Evolutionary conservation across 257 asterid genomes (phyloP).

Genomic region (Hygrophila difformis): DNA sequence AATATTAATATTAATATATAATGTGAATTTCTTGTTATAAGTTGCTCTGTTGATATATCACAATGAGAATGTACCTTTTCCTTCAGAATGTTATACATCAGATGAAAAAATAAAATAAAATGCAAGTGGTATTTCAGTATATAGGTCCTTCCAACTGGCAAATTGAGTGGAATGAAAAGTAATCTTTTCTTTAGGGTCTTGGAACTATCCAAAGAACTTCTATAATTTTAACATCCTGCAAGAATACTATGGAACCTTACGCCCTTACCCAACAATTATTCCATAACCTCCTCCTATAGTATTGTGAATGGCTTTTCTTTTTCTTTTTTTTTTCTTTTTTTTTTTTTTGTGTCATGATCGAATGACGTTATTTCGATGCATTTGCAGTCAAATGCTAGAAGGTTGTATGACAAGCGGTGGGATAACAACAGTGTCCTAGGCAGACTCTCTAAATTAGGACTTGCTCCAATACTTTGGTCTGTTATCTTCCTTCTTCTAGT

Average conservation of each 20-base stretch:
- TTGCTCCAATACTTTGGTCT: conserved; percentile 92
- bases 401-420: conserved; percentile 68
- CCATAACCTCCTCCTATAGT: too few relatives aligned
- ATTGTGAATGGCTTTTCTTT: too few relatives aligned
- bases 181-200: not conserved
- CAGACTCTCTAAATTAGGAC: conserved; percentile 75
- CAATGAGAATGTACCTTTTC: too few relatives aligned
- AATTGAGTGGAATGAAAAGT: not conserved
- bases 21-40: too few relatives aligned
- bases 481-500: conserved; percentile 56
- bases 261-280: too few relatives aligned
- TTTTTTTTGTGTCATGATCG: not conserved
- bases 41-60: too few relatives aligned
- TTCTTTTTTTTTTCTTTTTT: too few relatives aligned
- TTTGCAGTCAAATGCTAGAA: conserved; percentile 89
- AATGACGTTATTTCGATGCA: conserved; percentile 16
- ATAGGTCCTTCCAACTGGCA: not conserved
- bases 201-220: not conserved
- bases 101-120: conserved; percentile 3
- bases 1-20: too few relatives aligned
- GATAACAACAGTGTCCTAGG: conserved; percentile 69
- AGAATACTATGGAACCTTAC: not conserved
- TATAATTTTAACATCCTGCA: not conserved
- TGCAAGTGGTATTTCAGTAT: not conserved
- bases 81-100: too few relatives aligned